Conservation (phyloP, 176 grass and related monocot species). For the Zea mays region DNA sequence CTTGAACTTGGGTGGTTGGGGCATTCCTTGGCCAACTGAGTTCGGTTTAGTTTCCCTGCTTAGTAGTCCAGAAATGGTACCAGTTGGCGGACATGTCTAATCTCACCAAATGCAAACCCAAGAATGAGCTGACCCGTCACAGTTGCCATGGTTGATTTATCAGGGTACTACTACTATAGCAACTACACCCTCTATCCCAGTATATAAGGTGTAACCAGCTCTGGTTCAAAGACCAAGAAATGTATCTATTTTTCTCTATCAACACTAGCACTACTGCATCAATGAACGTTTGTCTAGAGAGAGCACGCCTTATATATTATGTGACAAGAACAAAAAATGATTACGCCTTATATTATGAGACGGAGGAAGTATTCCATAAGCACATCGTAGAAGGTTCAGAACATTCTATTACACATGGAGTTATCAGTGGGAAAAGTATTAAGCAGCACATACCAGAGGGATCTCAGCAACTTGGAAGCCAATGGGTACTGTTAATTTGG, state of each 20-base stretch:
- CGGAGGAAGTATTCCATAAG: background rate
- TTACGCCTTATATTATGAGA: no score
- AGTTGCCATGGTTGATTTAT: background rate
- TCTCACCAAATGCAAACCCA: background rate
- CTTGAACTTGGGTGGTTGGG: background rate
- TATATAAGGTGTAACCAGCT: no score
- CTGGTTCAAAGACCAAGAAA: no score
- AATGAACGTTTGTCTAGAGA: no score
- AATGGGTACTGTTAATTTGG: constrained; percentile 82
- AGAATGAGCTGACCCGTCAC: background rate
- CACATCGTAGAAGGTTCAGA: background rate
- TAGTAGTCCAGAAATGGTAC: background rate
- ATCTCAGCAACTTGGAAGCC: constrained; percentile 94
- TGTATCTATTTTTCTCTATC: no score
- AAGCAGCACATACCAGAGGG: constrained; percentile 65
- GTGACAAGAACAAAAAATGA: no score
- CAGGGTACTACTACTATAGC: background rate
- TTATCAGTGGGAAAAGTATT: background rate
- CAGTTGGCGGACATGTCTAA: background rate
- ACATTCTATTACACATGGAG: constrained; percentile 2
- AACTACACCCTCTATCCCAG: background rate
- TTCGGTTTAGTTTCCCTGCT: background rate
- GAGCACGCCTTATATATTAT: no score
- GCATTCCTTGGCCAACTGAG: background rate
- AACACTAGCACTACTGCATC: no score